phyloP scores from a whole-genome alignment of 257 asterid species.

The Solanum neorickii region DNA sequence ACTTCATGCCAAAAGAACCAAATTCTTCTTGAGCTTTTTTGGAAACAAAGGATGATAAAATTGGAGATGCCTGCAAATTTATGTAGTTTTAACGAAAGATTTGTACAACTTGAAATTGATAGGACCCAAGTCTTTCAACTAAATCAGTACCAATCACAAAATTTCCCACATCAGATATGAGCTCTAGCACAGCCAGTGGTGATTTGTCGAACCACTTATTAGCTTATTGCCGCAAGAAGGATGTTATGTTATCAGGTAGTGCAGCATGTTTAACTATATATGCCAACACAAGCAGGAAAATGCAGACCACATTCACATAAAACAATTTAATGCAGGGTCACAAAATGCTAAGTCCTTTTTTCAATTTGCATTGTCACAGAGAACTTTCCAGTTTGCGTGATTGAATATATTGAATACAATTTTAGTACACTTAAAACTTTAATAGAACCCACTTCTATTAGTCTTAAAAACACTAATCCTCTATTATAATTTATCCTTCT shows the following conservation, averaged over 20 bases:
- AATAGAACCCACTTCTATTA: not conserved
- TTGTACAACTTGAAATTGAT: not conserved
- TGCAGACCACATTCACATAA: not conserved
- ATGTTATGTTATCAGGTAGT: not conserved
- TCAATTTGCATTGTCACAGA: not conserved
- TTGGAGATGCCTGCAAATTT: constrained; percentile 25
- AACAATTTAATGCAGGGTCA: not conserved
- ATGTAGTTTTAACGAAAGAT: not conserved
- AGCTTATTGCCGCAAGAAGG: not conserved
- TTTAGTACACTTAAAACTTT: not conserved
- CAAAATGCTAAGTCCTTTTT: not conserved
- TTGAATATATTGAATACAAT: not conserved
- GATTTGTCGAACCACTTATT: not conserved
- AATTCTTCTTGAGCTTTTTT: constrained; percentile 26
- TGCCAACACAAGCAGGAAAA: not conserved
- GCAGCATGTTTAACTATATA: not conserved
- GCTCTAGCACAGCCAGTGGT: not conserved
- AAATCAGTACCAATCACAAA: not conserved
- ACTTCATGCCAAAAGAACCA: constrained; percentile 22
- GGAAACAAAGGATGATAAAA: constrained; percentile 5
- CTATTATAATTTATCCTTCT: not conserved
- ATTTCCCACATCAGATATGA: not conserved
- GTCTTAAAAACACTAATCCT: not conserved
- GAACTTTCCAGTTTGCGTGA: not conserved
- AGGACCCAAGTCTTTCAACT: not conserved